Evolutionary conservation across 1,284 basidiomycete species (phyloP), one percentile per base, ranked within the genome.

Genomic region (Sporisorium scitamineum): DNA sequence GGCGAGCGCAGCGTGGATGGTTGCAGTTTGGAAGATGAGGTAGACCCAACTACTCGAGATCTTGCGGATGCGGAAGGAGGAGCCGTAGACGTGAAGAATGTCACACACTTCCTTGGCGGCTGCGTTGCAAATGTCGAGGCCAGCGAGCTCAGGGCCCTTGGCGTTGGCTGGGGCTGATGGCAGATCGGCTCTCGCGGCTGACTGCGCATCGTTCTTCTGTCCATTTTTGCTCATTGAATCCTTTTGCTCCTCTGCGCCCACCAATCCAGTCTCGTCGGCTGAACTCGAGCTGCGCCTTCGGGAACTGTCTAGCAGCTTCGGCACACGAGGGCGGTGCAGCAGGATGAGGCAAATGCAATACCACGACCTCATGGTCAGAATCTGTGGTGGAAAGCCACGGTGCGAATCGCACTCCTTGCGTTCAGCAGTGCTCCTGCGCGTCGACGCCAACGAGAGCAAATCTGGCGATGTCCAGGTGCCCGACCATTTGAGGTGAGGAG

Each of bases 1-100:
- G 3, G 73, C 69, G 11, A 78, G 32, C 11, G 72, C 74, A 22
- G 76, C 64, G 41, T 78, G 76, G 18, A 78, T 76, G 34, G 76
- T 78, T 22, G 76, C 76, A 24, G 55, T 62, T 31, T 78, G 76
- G 55, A 78, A 78, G 62, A 78, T 76, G 54, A 78, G 61, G 39
- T 78, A 78, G 20, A 78, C 76, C 76, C 76, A 78, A 32, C 61
- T 66, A 13, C 65, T 64, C 22, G 76, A 71, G 32, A 78, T 76
- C 62, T 78, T 78, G 29, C 71, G 68, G 39, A 76, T 72, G 22
- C 68, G 71, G 56, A 78, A 78, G 2, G 76, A 76, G 3, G 70
- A 62, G 50, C 63, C 73, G 44, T 78, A 78, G 22, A 70, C 67
- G 20, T 76, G 59, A 20, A 78, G 56, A n/a, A 78, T 73, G 52